A percentile compares a stretch with the other conserved stretches of the same genome.
phyloP scores from a whole-genome alignment of 2,329 filamentous ascomycete species.

The Harringtonia lauricola region DNA sequence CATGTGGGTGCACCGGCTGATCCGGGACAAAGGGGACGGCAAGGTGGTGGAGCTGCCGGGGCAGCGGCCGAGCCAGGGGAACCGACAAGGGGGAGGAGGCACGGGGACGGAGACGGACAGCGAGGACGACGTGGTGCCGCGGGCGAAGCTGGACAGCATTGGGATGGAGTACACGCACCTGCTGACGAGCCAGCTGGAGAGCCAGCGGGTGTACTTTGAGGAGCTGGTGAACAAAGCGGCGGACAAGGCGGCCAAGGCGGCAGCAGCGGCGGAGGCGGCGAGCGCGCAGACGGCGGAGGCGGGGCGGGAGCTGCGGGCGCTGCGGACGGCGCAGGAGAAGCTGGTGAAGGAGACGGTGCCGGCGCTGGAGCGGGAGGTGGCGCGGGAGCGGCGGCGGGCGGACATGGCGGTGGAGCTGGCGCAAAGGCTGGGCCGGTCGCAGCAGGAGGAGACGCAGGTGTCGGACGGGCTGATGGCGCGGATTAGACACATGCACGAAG shows the following conservation, averaged over 20 bases:
- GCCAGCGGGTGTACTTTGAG: slow-evolving; percentile 87
- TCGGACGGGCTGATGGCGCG: slow-evolving; percentile 69
- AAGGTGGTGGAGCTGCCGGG: slow-evolving; percentile 85
- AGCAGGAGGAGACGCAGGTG: slow-evolving; percentile 79
- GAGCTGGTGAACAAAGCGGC: slow-evolving; percentile 81
- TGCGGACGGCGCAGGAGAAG: slow-evolving; percentile 43
- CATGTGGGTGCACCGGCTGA: slow-evolving; percentile 89
- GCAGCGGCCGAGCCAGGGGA: not conserved
- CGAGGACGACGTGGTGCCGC: slow-evolving; percentile 53
- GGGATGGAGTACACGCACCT: slow-evolving; percentile 92
- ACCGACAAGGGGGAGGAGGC: not conserved
- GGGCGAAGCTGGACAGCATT: slow-evolving; percentile 62
- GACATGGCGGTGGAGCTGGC: slow-evolving; percentile 67
- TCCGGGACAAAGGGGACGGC: slow-evolving; percentile 85
- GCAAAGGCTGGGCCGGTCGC: slow-evolving; percentile 60
- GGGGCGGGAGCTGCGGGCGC: slow-evolving; percentile 33
- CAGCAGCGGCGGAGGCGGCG: slow-evolving; percentile 54
- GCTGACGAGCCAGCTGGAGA: slow-evolving; percentile 84
- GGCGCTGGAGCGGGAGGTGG: slow-evolving; percentile 60
- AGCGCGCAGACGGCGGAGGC: slow-evolving; percentile 36
- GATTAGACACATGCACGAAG: slow-evolving; percentile 63
- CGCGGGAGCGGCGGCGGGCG: slow-evolving; percentile 56
- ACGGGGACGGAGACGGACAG: not conserved
- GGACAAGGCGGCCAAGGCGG: slow-evolving; percentile 74
- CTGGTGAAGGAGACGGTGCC: slow-evolving; percentile 48